A percentile compares a stretch with the other conserved stretches of the same genome.
Evolutionary conservation across 768 basidiomycete species (phyloP).

Genomic region (Suillus sp.): DNA sequence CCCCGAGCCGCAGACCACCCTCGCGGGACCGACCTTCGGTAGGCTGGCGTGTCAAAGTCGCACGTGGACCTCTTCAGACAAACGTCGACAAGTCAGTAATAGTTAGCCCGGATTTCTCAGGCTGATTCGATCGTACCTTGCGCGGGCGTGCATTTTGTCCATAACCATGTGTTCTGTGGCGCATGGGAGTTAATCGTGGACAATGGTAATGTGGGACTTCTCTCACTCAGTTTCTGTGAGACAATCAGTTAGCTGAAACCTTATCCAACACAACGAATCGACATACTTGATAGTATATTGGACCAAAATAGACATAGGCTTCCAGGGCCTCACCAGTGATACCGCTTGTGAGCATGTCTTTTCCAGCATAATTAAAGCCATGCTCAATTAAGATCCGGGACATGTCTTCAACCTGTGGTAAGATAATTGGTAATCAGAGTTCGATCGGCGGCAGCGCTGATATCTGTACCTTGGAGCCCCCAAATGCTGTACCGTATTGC

Average conservation of each 20-base stretch:
- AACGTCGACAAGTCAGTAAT: conserved; percentile 16
- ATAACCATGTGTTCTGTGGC: conserved; percentile 93
- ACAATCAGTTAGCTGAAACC: conserved; percentile 10
- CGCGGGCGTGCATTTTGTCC: conserved; percentile 99
- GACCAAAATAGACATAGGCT: conserved; percentile 98
- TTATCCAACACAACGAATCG: conserved; percentile 11
- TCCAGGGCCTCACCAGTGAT: conserved; percentile 97
- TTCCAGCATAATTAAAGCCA: conserved; percentile 98
- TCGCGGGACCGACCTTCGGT: conserved; percentile 98
- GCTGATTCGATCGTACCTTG: conserved; percentile 57
- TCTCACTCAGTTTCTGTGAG: conserved; percentile 87
- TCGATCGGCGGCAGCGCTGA: conserved; percentile 8
- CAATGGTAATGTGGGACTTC: conserved; percentile 6
- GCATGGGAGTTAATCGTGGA: conserved; percentile 20
- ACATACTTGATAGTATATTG: conserved; percentile 93
- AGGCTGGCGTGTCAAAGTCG: conserved; percentile 94
- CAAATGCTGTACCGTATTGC: conserved; percentile 95
- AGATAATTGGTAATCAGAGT: conserved; percentile 14
- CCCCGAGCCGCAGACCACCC: conserved; percentile 94
- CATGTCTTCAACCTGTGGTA: conserved; percentile 90
- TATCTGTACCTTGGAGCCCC: conserved; percentile 82
- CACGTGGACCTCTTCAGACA: conserved; percentile 82
- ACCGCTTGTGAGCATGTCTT: conserved; percentile 97
- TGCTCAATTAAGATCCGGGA: conserved; percentile 91
- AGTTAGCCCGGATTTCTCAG: conserved; percentile 15